These are phyloP conservation scores for Cladosporium phlei DNA, from an alignment of 2,329 filamentous ascomycete genomes.

Conservation along the genomic window DNA sequence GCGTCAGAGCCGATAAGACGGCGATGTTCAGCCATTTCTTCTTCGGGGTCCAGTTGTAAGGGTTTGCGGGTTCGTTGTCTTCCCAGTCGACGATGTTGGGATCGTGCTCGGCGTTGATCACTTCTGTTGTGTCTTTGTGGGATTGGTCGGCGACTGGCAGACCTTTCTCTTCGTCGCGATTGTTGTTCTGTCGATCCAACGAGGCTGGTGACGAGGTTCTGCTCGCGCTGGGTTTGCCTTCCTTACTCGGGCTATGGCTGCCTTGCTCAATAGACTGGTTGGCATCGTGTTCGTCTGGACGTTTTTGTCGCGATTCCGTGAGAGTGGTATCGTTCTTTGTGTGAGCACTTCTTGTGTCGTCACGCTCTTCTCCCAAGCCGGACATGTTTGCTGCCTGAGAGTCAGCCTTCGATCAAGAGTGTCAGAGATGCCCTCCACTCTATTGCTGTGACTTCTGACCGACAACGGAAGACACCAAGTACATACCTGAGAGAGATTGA, in stretches of 20 bases:
- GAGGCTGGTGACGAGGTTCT: not conserved
- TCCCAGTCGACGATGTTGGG: slow-evolving; percentile 27
- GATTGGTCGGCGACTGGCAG: not conserved
- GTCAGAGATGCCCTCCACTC: no score
- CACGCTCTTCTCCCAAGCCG: no score
- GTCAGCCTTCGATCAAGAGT: no score
- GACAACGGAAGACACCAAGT: no score
- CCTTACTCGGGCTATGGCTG: not conserved
- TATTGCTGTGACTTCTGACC: no score
- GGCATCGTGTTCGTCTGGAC: no score
- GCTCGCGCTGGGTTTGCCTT: not conserved
- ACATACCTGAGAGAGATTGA: no score
- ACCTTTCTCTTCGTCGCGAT: slow-evolving; percentile 6
- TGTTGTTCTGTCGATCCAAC: not conserved
- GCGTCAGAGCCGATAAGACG: slow-evolving; percentile 39
- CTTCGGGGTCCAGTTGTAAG: slow-evolving; percentile 23
- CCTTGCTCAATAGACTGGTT: no score
- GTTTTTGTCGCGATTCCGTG: no score
- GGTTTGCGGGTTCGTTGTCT: slow-evolving; percentile 23
- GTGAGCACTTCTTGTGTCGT: no score
- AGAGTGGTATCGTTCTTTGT: no score
- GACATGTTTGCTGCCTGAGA: no score
- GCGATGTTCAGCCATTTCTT: slow-evolving; percentile 43
- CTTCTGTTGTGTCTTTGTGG: not conserved
- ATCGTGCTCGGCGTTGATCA: slow-evolving; percentile 32